Evolutionary conservation across 73 alveolate species (phyloP).

Genomic region (Loxodes magnus): DNA sequence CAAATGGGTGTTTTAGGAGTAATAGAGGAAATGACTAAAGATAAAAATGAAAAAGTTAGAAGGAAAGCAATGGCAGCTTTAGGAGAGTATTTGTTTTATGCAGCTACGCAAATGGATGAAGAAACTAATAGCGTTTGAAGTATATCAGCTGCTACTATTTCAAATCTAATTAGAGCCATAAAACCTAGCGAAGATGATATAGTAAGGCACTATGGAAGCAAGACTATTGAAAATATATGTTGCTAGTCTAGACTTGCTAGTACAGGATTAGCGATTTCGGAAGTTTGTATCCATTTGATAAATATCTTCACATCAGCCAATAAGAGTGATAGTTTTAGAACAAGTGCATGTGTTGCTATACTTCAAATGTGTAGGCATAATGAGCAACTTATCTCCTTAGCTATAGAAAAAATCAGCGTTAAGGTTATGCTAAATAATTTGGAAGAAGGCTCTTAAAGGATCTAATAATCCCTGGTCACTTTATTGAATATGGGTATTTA

Average conservation of each 20-base stretch:
- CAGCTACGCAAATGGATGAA: slow-evolving; percentile 96
- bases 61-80: slow-evolving; percentile 94
- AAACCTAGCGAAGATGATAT: slow-evolving; percentile 65
- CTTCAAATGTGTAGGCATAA: slow-evolving; percentile 50
- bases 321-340: slow-evolving; percentile 37
- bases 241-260: slow-evolving; percentile 65
- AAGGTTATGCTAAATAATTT: slow-evolving; percentile 28
- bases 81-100: slow-evolving; percentile 96
- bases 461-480: slow-evolving; percentile 63
- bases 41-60: slow-evolving; percentile 10
- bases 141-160: slow-evolving; percentile 49
- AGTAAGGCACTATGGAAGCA: slow-evolving; percentile 80
- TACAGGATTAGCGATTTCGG: slow-evolving; percentile 54
- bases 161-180: slow-evolving; percentile 47
- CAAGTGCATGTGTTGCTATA: slow-evolving; percentile 54
- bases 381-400: slow-evolving; percentile 19
- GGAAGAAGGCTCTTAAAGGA: slow-evolving; percentile 44
- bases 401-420: neutral
- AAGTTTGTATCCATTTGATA: slow-evolving; percentile 30
- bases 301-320: slow-evolving; percentile 18
- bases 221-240: slow-evolving; percentile 90
- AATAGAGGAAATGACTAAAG: neutral
- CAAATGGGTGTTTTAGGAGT: neutral
- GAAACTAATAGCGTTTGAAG: slow-evolving; percentile 81
- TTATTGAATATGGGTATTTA: slow-evolving; percentile 28